Base-by-base conservation (phyloP, 2,329 filamentous ascomycete species). In the Cytospora chrysosperma region DNA sequence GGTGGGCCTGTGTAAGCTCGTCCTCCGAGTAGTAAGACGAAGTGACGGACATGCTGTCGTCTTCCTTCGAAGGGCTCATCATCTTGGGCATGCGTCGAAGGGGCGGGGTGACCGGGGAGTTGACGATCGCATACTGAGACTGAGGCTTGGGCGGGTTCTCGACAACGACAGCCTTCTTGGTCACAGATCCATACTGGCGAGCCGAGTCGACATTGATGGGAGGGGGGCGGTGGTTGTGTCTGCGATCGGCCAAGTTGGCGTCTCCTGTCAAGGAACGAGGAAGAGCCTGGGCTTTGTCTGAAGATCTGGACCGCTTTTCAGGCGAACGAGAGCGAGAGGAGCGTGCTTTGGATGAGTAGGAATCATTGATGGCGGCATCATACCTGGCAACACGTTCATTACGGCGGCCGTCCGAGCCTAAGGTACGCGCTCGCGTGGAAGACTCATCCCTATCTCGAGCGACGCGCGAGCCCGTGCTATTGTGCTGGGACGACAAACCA, bases 1-100 rank as follows among this genome's bases (percentile, higher is more conserved):
- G 26, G 50, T 66, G 65, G 47, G 56, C 64, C 51, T 62, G 59
- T 28, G 66, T 59, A 0, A 66, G 37, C 3, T 69, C 67, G 19
- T 75, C 72, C 47, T 71, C 70, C 0, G 74, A 76, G 55, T 76
- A 77, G 34, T 69, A 58, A 12, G 74, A 76, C 9, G 73, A 72
- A n/a, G 40, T 54, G 9, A 19, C 21, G 4, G 59, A 61, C 21
- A 55, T 15, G 7, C 71, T 64, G 19, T 71, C 67, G 21, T 71
- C 65, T 21, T 64, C 57, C n/a, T 24, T 32, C 15, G 34, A 54
- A 51, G 59, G 57, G 40, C 54, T 61, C 19, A 32, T 40, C 27
- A 63, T 56, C 24, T 34, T 64, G n/a, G 57, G 64, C 56, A 61
- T 56, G 30, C 56, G 61, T 26, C 61, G 64, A 6, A 61, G 64